Evolutionary conservation across 495 filamentous ascomycete genomes (phyloP), one percentile per base, ranked within the genome.

Genomic region (Opeltia flavorubescens): DNA sequence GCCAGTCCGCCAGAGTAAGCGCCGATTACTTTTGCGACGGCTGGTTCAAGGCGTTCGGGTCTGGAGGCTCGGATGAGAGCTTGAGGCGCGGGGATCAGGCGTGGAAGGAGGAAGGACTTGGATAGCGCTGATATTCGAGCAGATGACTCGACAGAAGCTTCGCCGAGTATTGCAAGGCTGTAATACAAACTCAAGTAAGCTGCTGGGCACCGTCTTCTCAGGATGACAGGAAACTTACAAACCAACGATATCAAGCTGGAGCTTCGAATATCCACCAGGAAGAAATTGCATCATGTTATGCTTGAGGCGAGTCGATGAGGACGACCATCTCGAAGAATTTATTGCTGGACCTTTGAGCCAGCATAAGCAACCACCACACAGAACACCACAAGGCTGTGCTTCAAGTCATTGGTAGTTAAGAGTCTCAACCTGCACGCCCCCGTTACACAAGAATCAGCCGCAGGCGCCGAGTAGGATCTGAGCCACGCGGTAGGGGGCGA

Each of bases 1-100:
- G n/a, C n/a, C n/a, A n/a, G n/a, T n/a, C 51, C 46, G 8, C 54
- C 54, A 25, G 46, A 50, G 43, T 48, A 42, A 24, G 48, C 48
- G 41, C 54, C 54, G 9, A 57, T 29, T 28, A 57, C 54, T 36
- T 54, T 54, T 1, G 51, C 54, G 17, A 29, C 48, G 21, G 38
- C 41, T 4, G 54, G 29, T 18, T 47, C 38, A 8, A 57, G 48
- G 36, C 77, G 72, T 48, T 63, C 60, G 3, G 76, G 79, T 1
- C 80, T 72, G 3, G 66, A 58, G 7, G 76, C 68, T 36, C 74
- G 68, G 29, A 81, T 59, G 23, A 83, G 66, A 26, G 75, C 73
- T 59, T 83, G 78, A 15, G 80, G 80, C 3, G 80, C 80, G 23
- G 80, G 80, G 25, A 83, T 67, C 35, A 84, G 72, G 40, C 78